Evolutionary conservation across 371 early-diverging fungal species (phyloP).

Genomic region (Saksenaea oblongispora): DNA sequence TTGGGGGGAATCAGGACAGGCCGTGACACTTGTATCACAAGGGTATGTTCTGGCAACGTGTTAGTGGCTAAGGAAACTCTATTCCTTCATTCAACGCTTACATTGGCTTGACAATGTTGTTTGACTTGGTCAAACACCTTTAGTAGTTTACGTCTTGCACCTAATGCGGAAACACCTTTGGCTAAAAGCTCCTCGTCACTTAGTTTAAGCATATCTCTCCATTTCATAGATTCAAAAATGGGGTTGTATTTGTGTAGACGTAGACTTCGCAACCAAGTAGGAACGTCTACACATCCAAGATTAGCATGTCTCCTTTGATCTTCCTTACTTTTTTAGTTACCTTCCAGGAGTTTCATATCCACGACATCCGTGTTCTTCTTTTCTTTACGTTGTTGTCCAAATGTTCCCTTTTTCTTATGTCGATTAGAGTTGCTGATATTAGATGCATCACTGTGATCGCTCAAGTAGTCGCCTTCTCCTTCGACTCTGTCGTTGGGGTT

Average conservation of each 20-base stretch:
- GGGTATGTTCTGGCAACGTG: neutral
- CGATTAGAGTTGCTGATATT: conserved; percentile 36
- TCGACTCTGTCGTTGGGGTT: conserved; percentile 39
- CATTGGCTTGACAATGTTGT: conserved; percentile 39
- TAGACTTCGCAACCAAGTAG: conserved; percentile 87
- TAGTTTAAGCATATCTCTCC: conserved; percentile 84
- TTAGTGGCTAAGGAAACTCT: neutral
- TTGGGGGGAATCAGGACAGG: too few relatives aligned
- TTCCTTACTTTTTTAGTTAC: conserved; percentile 37
- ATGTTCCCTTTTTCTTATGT: conserved; percentile 13
- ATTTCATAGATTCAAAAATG: conserved; percentile 81
- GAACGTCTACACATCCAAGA: conserved; percentile 69
- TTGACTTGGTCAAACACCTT: conserved; percentile 91
- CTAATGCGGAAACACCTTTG: conserved; percentile 89
- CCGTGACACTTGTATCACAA: neutral
- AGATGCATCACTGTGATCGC: conserved; percentile 65
- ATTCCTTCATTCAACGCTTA: conserved; percentile 15
- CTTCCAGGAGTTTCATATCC: conserved; percentile 73
- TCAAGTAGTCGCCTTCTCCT: conserved; percentile 53
- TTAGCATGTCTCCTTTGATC: neutral
- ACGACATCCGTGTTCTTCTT: conserved; percentile 75
- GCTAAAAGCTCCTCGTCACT: conserved; percentile 78
- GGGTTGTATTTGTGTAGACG: conserved; percentile 91
- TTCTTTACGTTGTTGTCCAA: conserved; percentile 48
- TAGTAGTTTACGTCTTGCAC: conserved; percentile 92